Evolutionary conservation across 441 rosid species (phyloP).

Genomic region (Melastoma candidum): DNA sequence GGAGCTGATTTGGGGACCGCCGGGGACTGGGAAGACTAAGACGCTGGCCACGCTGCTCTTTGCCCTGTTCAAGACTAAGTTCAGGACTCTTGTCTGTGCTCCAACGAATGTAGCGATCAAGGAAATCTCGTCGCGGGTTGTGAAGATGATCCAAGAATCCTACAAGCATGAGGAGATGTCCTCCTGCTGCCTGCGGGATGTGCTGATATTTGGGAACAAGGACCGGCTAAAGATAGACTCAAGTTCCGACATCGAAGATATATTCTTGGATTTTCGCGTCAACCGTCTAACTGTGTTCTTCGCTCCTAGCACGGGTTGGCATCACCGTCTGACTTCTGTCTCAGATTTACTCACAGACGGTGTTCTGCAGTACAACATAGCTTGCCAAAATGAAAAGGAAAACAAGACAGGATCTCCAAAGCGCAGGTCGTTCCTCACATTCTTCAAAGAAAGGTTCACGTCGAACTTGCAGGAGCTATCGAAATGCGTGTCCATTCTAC

Average conservation of each 20-base stretch:
- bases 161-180: background rate
- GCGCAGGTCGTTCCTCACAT: slow-evolving; percentile 21
- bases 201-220: background rate
- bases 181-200: slow-evolving; percentile 18
- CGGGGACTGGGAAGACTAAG: slow-evolving; percentile 68
- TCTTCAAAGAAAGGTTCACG: slow-evolving; percentile 19
- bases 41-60: slow-evolving; percentile 20
- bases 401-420: background rate
- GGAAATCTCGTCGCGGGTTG: no score
- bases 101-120: no score
- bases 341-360: slow-evolving; percentile 25
- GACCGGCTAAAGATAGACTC: no score
- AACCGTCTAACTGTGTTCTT: slow-evolving; percentile 22
- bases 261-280: background rate
- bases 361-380: slow-evolving; percentile 7
- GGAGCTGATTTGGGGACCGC: slow-evolving; percentile 63
- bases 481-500: no score
- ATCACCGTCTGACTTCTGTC: slow-evolving; percentile 17
- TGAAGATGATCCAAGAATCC: slow-evolving; percentile 12
- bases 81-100: no score
- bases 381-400: slow-evolving; percentile 4
- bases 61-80: no score
- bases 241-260: no score
- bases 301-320: slow-evolving; percentile 21
- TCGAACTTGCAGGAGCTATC: background rate